Base-by-base conservation (phyloP, 306 rosid genomes). In the Glycyrrhiza uralensis region DNA sequence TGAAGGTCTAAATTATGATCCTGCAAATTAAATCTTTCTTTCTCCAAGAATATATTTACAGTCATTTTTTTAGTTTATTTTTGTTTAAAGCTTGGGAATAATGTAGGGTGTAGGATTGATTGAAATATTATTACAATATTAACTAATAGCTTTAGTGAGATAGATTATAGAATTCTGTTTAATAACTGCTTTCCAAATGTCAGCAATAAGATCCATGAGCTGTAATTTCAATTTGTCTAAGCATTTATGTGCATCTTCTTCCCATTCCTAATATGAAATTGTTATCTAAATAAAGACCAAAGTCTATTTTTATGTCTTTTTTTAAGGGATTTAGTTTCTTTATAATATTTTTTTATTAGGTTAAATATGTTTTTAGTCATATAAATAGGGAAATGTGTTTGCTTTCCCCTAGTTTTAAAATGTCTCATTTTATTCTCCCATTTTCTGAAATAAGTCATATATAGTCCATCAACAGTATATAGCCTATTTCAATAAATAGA, bases 261-360 rank as follows among this genome's bases (percentile, higher is more conserved):
- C 17, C 36, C 6, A 42, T 24, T 14, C 11, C 51, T 9, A 58
- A 12, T 44, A 3, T 59, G 19, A 24, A 24, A 24, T 50, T 2
- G 29, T 26, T 26, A 44, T 36, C 26, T 50, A 7, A 30, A 30
- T 41, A 22, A 29, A 45, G 82, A 18, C 65, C 81, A 87, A 84
- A 80, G 35, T 61, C 83, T 32, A 26, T 20, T 42, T 50, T 23
- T 20, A 35, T 71, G 19, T 49, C 63, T n/a, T n/a, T 3, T 12
- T 18, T 1, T 1, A 26, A 26, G 29, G 29, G 29, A 26, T 26
- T 2, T 26, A 26, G 29, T n/a, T n/a, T n/a, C n/a, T n/a, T n/a
- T n/a, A n/a, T n/a, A n/a, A n/a, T n/a, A n/a, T n/a, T n/a, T n/a
- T n/a, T n/a, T n/a, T n/a, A n/a, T n/a, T n/a, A n/a, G n/a, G n/a